Base-by-base conservation (phyloP, 148 eudicot species). In the Silene latifolia region DNA sequence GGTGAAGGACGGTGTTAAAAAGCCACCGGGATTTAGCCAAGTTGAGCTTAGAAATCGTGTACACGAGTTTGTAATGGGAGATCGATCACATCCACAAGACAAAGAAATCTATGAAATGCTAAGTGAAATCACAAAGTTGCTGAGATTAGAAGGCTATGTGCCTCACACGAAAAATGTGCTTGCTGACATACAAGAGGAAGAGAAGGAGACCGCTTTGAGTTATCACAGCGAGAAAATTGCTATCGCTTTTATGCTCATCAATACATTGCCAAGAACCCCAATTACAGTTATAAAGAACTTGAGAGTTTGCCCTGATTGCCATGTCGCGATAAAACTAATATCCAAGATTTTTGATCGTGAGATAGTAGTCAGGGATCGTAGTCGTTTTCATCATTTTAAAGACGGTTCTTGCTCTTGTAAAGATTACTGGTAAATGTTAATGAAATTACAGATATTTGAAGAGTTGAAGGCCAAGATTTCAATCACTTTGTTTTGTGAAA, bases 341-440 rank as follows among this genome's bases (percentile, higher is more conserved):
- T 88, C 93, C 8, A 88, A 85, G 81, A 76, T 85, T 76, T 90
- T 67, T 76, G 76, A 81, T 2, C 76, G 96, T 3, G 90, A 90
- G 77, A 92, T 92, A 72, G 82, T 85, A 32, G 91, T 92, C 12
- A 87, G 97, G 71, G 98, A 92, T 85, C 82, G 89, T 6, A 92
- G 96, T 78, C 85, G 96, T 71, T 92, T 92, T 72, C 97, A 92
- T 76, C 93, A 92, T 86, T 90, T 92, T 72, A 85, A 70, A 61
- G 82, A 87, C 73, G 95, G 97, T 25, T 78, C 85, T 57, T 92
- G 97, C 78, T 87, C 96, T n/a, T 92, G 98, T 70, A 77, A 67
- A 76, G 93, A 92, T 76, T 92, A 90, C 61, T 92, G 96, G 98
- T 92, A 86, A 90, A 57, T 92, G 96, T 96, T 92, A 86, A 87